A percentile compares a stretch with the other conserved stretches of the same genome.
Conservation (phyloP, 1,139 yeast genomes). For the Magnusiomyces paraingens region DNA sequence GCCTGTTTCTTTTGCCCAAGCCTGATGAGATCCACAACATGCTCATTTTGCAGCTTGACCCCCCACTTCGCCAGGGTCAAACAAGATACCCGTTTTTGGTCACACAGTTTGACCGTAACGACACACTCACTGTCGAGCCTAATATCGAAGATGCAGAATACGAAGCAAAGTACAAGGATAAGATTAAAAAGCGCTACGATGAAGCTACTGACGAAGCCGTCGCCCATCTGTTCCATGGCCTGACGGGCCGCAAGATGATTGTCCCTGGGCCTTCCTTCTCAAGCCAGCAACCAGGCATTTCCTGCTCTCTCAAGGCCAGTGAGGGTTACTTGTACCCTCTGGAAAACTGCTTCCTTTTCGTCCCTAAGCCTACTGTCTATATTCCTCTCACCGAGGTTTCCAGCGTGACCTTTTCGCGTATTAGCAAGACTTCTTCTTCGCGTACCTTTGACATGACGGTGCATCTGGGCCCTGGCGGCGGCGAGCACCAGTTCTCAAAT, state of each 20-base stretch:
- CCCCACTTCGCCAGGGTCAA: slow-evolving; percentile 92
- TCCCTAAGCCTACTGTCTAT: slow-evolving; percentile 90
- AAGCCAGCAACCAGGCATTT: slow-evolving; percentile 74
- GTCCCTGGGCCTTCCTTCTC: slow-evolving; percentile 74
- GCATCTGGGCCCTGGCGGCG: slow-evolving; percentile 56
- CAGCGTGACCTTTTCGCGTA: slow-evolving; percentile 76
- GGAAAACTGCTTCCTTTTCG: slow-evolving; percentile 83
- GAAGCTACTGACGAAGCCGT: slow-evolving; percentile 80
- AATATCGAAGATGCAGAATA: slow-evolving; percentile 81
- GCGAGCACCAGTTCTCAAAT: slow-evolving; percentile 78
- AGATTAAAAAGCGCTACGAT: slow-evolving; percentile 68
- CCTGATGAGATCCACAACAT: slow-evolving; percentile 91
- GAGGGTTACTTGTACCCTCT: slow-evolving; percentile 90
- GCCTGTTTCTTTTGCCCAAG: slow-evolving; percentile 86
- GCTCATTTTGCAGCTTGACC: slow-evolving; percentile 84
- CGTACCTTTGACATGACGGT: slow-evolving; percentile 92
- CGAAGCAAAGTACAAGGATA: slow-evolving; percentile 67
- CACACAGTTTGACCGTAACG: slow-evolving; percentile 81
- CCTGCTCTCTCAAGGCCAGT: slow-evolving; percentile 89
- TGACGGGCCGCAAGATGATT: slow-evolving; percentile 78
- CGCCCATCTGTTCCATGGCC: slow-evolving; percentile 83
- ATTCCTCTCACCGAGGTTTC: slow-evolving; percentile 81
- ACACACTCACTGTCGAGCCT: slow-evolving; percentile 84
- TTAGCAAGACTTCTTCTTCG: slow-evolving; percentile 75
- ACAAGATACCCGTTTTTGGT: slow-evolving; percentile 92